phyloP scores from a whole-genome alignment of 2,329 filamentous ascomycete species.

The Moelleriella libera region DNA sequence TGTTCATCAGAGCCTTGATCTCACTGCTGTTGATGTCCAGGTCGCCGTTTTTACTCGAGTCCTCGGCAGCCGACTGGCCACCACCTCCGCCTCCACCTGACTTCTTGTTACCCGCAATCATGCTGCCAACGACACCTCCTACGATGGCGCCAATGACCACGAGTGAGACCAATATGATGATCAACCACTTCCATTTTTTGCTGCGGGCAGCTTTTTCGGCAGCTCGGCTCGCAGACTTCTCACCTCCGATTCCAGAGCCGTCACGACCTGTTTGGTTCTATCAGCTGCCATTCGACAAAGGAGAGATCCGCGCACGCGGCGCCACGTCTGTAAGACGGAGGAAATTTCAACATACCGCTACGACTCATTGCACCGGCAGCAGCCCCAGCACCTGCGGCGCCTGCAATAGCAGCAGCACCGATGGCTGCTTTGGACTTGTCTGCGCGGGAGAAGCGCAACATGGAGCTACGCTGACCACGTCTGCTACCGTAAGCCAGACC shows the following conservation, averaged over 20 bases:
- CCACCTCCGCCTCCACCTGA: constrained; percentile 7
- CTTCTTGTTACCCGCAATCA: constrained; percentile 42
- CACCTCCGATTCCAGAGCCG: constrained; percentile 5
- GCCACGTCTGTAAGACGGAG: neutral
- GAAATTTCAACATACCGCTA: neutral
- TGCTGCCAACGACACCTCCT: constrained; percentile 59
- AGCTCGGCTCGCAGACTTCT: constrained; percentile 7
- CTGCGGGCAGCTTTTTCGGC: constrained; percentile 33
- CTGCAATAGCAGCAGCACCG: constrained; percentile 30
- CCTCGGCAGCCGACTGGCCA: constrained; percentile 38
- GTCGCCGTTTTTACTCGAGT: constrained; percentile 50
- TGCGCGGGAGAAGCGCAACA: constrained; percentile 40
- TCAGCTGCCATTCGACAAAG: neutral
- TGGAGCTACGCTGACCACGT: constrained; percentile 35
- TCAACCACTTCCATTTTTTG: constrained; percentile 56
- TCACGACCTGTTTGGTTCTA: neutral
- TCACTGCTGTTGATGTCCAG: constrained; percentile 60
- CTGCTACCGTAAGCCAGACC: constrained; percentile 44
- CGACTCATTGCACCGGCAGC: constrained; percentile 10
- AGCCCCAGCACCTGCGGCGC: constrained; percentile 26
- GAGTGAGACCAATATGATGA: constrained; percentile 49
- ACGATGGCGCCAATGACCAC: constrained; percentile 58
- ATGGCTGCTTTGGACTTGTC: constrained; percentile 13
- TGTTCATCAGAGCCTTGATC: constrained; percentile 72
- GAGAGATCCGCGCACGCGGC: no score